Percentiles rank a stretch among this genome's conserved stretches.
Evolutionary conservation across 768 basidiomycete species (phyloP).

Genomic region (Steccherinum ochraceum): DNA sequence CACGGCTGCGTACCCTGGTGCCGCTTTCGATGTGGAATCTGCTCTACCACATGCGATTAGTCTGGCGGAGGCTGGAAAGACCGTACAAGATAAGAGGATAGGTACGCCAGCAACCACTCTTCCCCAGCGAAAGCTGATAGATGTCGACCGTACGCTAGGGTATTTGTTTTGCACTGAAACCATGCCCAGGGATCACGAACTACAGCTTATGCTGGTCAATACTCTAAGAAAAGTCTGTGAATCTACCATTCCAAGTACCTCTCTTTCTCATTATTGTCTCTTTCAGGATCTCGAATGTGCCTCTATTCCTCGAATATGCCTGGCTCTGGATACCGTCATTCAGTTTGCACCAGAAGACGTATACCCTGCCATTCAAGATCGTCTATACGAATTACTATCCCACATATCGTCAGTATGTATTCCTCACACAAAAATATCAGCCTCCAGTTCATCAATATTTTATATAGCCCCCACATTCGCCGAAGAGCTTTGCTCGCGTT

Average conservation of each 20-base stretch:
- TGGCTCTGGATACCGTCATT: constrained; percentile 68
- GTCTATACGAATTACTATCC: constrained; percentile 57
- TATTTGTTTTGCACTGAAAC: constrained; percentile 73
- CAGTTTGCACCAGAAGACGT: constrained; percentile 56
- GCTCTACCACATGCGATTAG: constrained; percentile 73
- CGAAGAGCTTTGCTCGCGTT: constrained; percentile 58
- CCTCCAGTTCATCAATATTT: not conserved
- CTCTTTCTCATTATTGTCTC: too few species aligned
- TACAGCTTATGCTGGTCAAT: constrained; percentile 81
- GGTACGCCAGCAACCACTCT: constrained; percentile 47
- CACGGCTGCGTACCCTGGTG: constrained; percentile 39
- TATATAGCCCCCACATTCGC: constrained; percentile 47
- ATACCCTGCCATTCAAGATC: constrained; percentile 68
- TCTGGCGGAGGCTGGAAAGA: constrained; percentile 63
- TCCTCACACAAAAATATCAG: constrained; percentile 10
- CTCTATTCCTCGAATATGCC: constrained; percentile 49
- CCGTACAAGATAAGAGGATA: constrained; percentile 57
- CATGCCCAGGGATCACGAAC: constrained; percentile 63
- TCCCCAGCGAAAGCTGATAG: not conserved
- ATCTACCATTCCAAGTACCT: not conserved
- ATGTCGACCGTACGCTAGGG: constrained; percentile 43
- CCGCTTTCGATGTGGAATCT: constrained; percentile 50
- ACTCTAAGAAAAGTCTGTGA: constrained; percentile 68
- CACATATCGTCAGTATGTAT: constrained; percentile 69
- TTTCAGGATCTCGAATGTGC: constrained; percentile 68